These are phyloP conservation scores for Cytospora paraplurivora DNA, from an alignment of 2,329 filamentous ascomycete species.

Conservation along the genomic window DNA sequence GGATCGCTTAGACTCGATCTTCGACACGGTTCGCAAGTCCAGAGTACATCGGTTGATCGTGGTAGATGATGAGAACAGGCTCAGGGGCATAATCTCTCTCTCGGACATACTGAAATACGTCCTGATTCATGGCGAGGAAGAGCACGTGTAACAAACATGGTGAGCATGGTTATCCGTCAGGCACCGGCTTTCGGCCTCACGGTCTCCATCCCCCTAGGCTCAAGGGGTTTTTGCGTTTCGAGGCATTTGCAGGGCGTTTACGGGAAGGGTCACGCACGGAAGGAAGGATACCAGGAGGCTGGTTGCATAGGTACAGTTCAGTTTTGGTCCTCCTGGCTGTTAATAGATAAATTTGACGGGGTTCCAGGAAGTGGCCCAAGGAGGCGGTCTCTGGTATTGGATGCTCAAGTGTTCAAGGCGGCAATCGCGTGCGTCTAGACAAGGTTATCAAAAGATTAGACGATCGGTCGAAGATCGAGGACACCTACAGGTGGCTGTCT, in stretches of 20 bases:
- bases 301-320: conserved; percentile 26
- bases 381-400: conserved; percentile 21
- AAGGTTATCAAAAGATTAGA: conserved; percentile 11
- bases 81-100: conserved; percentile 87
- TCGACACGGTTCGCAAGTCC: conserved; percentile 94
- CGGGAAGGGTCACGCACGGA: conserved; percentile 19
- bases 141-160: conserved; percentile 40
- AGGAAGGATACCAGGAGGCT: conserved; percentile 22
- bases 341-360: conserved; percentile 18
- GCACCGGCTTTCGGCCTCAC: conserved; percentile 14
- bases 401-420: conserved; percentile 12
- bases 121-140: conserved; percentile 74
- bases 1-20: conserved; percentile 91
- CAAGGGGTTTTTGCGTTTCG: conserved; percentile 25
- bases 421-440: conserved; percentile 17
- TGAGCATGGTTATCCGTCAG: conserved; percentile 7
- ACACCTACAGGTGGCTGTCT: conserved; percentile 6
- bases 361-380: conserved; percentile 9
- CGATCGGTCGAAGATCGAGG: conserved; percentile 1
- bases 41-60: conserved; percentile 91
- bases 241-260: conserved; percentile 30
- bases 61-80: conserved; percentile 83
- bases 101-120: conserved; percentile 98
- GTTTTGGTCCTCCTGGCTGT: conserved; percentile 13
- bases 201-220: conserved; percentile 9